These are phyloP conservation scores for Sclerotinia trifoliorum DNA, from an alignment of 2,329 filamentous ascomycete genomes.

Conservation along the genomic window DNA sequence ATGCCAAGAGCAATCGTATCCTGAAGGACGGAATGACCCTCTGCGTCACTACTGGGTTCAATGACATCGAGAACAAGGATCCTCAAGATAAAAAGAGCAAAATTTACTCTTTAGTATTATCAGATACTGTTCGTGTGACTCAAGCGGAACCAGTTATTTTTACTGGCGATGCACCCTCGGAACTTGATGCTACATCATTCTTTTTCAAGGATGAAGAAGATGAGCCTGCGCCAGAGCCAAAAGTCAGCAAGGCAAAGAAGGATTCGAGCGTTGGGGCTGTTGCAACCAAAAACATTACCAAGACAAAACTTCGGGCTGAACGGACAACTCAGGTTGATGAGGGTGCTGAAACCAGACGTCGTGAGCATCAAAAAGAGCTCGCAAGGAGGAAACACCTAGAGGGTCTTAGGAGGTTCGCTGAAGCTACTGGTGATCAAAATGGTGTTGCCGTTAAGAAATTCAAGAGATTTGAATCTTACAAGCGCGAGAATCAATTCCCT, in stretches of 20 bases:
- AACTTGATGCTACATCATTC: slow-evolving; percentile 92
- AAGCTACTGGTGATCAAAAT: slow-evolving; percentile 80
- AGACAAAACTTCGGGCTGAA: slow-evolving; percentile 87
- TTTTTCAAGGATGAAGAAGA: slow-evolving; percentile 98
- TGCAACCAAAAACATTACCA: slow-evolving; percentile 92
- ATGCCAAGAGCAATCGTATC: slow-evolving; percentile 77
- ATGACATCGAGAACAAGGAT: slow-evolving; percentile 81
- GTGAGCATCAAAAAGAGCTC: slow-evolving; percentile 89
- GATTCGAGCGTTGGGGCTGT: slow-evolving; percentile 80
- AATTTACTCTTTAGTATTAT: slow-evolving; percentile 83
- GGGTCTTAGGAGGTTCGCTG: slow-evolving; percentile 79
- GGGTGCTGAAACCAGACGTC: slow-evolving; percentile 80
- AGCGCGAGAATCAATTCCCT: slow-evolving; percentile 93
- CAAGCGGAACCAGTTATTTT: slow-evolving; percentile 79
- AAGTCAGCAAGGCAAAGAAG: slow-evolving; percentile 89
- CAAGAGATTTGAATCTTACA: slow-evolving; percentile 98
- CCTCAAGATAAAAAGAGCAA: slow-evolving; percentile 89
- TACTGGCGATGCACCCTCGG: slow-evolving; percentile 87
- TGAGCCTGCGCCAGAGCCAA: slow-evolving; percentile 58
- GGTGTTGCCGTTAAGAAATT: slow-evolving; percentile 96
- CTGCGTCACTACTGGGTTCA: slow-evolving; percentile 84
- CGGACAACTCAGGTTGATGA: slow-evolving; percentile 85
- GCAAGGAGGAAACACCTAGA: slow-evolving; percentile 86
- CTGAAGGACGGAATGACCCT: slow-evolving; percentile 98
- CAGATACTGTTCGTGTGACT: slow-evolving; percentile 89